Evolutionary conservation across 139 green algal genomes (phyloP), one percentile per base, ranked within the genome.

Genomic region (Micractinium conductrix): DNA sequence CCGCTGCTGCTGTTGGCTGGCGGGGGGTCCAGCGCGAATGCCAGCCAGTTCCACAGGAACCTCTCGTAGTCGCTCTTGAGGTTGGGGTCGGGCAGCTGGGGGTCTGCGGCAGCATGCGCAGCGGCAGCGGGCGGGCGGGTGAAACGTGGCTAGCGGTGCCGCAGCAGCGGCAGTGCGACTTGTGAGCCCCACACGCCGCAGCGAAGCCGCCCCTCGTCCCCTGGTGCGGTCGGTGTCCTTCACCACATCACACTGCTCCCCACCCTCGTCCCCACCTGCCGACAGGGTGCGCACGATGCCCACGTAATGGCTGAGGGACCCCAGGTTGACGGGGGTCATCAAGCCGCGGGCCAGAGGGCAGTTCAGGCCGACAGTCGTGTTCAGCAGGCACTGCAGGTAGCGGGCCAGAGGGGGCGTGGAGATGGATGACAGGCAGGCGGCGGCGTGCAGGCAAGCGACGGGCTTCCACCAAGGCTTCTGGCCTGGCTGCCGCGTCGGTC

Each of bases 1-100:
- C 1, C 7, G 75, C 4, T 30, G 38, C n/a, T 38, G 45, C 38
- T 83, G 42, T n/a, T 58, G 42, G 63, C 33, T 4, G 37, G 43
- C 63, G 42, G 42, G 22, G 40, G 30, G 1, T 79, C 44, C 1
- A 84, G 86, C 22, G 83, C 71, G 40, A 85, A 44, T 7, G 90
- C 89, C 62, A 93, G 69, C 71, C 81, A 91, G 85, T 84, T 91
- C 83, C 85, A 93, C 30, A 94, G 24, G 74, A 95, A 94, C 48
- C 89, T 86, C 42, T 85, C 81, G 8, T 90, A 38, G 73, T 91
- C 85, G 40, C 58, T 80, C 79, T 94, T 90, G 42, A 74, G 68
- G 8, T 28, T 81, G 12, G 44, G 35, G 26, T 81, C 55, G 2
- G 84, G 73, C 17, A 83, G 73, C 78, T 89, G 86, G 5, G 78